Percentiles rank a stretch among this genome's conserved stretches.
Evolutionary conservation across 306 rosid species (phyloP).

Genomic region (Pachyrhizus erosus): DNA sequence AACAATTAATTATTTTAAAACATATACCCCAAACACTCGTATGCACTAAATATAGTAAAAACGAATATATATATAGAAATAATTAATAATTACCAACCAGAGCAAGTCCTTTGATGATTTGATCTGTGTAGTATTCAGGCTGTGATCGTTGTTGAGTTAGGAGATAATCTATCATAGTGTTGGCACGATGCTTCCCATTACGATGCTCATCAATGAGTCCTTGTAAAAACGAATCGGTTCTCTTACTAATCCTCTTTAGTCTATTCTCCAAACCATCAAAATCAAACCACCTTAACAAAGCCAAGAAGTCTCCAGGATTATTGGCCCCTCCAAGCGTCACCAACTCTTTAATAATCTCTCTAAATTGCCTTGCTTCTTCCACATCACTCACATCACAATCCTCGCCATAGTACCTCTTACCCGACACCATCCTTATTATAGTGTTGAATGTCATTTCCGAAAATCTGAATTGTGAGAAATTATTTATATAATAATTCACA

Average conservation of each 20-base stretch:
- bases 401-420: conserved; percentile 7
- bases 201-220: conserved; percentile 14
- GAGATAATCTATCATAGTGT: conserved; percentile 24
- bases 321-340: neutral
- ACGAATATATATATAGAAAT: neutral
- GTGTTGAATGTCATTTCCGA: conserved; percentile 10
- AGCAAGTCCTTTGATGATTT: conserved; percentile 31
- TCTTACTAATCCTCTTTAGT: neutral
- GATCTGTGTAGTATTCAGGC: neutral
- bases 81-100: neutral
- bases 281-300: conserved; percentile 4
- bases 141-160: neutral
- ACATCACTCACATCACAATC: neutral
- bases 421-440: conserved; percentile 4
- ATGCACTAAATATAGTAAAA: neutral
- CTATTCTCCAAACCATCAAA: conserved; percentile 6
- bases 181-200: neutral
- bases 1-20: too few species aligned
- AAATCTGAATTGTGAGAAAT: neutral
- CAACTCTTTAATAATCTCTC: neutral
- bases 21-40: too few species aligned
- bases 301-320: conserved; percentile 2
- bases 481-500: too few species aligned
- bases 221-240: neutral
- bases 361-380: neutral